Base-by-base conservation (phyloP, 169 alveolate species). In the Plasmodium blacklocki region DNA sequence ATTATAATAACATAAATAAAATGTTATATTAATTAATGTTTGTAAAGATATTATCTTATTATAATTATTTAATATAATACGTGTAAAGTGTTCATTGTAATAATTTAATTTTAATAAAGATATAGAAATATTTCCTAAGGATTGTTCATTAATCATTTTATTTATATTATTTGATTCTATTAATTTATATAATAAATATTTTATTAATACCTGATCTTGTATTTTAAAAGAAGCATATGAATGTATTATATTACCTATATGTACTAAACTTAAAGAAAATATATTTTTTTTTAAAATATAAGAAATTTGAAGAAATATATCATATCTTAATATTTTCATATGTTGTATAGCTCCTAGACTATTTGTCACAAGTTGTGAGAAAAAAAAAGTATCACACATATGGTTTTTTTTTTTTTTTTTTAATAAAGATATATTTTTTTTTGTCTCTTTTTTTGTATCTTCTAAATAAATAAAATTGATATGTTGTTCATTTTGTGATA, bases 341-440 rank as follows among this genome's bases (percentile, higher is more conserved):
- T 83, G 68, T 68, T 83, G 83, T 19, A 83, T 83, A 1, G 91
- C 91, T 63, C 91, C 91, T 32, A 83, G 50, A 0, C 83, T 26
- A 63, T 83, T 83, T 3, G 74, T 62, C 5, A 72, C 68, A 72
- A 83, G 29, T 58, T 83, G 91, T 23, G 91, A 83, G 50, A 62
- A 63, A 73, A 56, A 68, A 47, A 15, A 39, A 11, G 3, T 18
- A 23, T 83, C 64, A 63, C 18, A 39, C 6, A 39, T 68, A 62
- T 18, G 11, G 12, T 47, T 12, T 43, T 43, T 45, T 15, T 1
- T 39, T 18, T 5, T 9, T 26, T 7, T 43, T 9, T 29, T 67
- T 32, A 21, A 8, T 1, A 26, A 26, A 26, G 29, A 26, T 26
- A 26, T 26, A 26, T 26, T 26, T n/a, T n/a, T n/a, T n/a, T n/a